phyloP scores from a whole-genome alignment of 371 early-diverging fungal genomes.

The Haplosporangium sp. region DNA sequence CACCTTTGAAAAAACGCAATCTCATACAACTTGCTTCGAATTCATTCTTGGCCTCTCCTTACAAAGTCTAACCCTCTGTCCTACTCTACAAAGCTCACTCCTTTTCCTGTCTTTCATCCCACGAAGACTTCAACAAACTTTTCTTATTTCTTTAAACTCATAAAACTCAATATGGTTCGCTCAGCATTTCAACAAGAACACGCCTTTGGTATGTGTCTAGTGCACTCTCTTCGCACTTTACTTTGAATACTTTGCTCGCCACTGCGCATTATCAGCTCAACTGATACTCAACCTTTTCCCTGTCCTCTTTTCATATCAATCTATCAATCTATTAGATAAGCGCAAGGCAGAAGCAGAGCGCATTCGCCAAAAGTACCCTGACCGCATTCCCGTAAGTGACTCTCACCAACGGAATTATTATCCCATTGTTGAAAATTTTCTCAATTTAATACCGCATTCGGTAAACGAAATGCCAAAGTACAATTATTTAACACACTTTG shows the following conservation, averaged over 20 bases:
- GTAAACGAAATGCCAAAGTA: neutral
- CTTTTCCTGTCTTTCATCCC: neutral
- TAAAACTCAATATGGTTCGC: constrained; percentile 66
- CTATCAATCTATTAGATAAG: constrained; percentile 74
- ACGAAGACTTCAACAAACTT: neutral
- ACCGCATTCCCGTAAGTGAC: constrained; percentile 90
- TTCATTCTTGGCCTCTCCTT: too few relatives aligned
- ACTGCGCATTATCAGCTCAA: neutral
- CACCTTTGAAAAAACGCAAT: neutral
- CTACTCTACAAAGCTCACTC: neutral
- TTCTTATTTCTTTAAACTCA: constrained; percentile 1
- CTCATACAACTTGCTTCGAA: neutral
- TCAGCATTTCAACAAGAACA: constrained; percentile 98
- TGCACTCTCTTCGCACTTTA: neutral
- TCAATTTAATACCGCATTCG: neutral
- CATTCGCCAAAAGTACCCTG: constrained; percentile 96
- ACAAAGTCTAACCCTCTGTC: neutral
- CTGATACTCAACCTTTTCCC: neutral
- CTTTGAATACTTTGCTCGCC: neutral
- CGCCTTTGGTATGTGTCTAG: constrained; percentile 80
- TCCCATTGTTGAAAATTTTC: too few relatives aligned
- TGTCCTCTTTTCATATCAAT: too few relatives aligned
- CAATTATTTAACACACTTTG: neutral
- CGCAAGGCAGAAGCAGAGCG: constrained; percentile 96
- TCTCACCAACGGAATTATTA: too few relatives aligned